phyloP scores from a whole-genome alignment of 257 asterid species.

The Lycium barbarum region DNA sequence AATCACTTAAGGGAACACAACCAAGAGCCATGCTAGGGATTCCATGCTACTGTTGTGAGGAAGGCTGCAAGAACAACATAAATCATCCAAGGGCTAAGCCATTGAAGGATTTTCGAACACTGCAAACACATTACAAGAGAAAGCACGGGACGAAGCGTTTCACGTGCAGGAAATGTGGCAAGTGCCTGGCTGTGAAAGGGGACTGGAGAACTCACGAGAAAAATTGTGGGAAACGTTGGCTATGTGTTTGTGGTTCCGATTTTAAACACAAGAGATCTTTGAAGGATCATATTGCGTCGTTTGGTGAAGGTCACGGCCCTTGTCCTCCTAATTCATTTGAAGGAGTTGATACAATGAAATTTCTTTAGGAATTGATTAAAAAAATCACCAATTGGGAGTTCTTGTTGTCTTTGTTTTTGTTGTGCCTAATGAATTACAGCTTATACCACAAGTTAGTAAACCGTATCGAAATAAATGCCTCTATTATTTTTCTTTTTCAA shows the following conservation, averaged over 20 bases:
- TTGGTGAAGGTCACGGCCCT: constrained; percentile 63
- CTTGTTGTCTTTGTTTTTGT: background rate
- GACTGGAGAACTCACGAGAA: constrained; percentile 88
- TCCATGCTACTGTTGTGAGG: constrained; percentile 73
- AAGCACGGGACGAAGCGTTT: constrained; percentile 62
- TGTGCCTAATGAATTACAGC: background rate
- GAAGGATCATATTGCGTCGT: constrained; percentile 70
- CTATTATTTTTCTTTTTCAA: background rate
- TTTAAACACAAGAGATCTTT: constrained; percentile 87
- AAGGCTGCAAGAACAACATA: constrained; percentile 75
- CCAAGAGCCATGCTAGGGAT: constrained; percentile 59
- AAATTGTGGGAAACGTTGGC: constrained; percentile 85
- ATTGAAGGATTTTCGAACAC: constrained; percentile 68
- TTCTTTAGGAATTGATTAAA: background rate
- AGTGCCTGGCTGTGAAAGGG: constrained; percentile 72
- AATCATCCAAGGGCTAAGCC: constrained; percentile 59
- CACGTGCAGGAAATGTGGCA: constrained; percentile 71
- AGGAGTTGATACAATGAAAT: background rate
- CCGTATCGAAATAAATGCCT: background rate
- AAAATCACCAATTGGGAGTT: background rate
- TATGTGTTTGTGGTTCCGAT: constrained; percentile 74
- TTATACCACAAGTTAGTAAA: background rate
- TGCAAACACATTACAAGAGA: constrained; percentile 73
- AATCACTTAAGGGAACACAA: constrained; percentile 65
- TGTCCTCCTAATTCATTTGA: constrained; percentile 45